Base-by-base conservation (phyloP, 139 green algal genomes). In the Tetradesmus obliquus region DNA sequence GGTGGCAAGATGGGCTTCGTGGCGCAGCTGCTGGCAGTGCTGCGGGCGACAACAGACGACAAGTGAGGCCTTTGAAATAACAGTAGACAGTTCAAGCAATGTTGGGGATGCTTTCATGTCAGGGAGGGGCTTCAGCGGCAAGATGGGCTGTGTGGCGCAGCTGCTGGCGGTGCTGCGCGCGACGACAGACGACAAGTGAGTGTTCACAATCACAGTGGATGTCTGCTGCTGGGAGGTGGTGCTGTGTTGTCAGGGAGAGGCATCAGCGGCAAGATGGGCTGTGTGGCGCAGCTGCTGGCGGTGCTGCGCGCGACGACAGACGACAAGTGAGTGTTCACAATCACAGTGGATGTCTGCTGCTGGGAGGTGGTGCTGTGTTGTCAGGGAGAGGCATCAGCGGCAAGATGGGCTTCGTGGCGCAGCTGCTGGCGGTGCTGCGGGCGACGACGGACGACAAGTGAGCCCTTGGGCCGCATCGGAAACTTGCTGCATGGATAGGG, bases 1-100 rank as follows among this genome's bases (percentile, higher is more conserved):
- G n/a, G n/a, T n/a, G n/a, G 97, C 91, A 99, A 99, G 95, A 96
- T 99, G 86, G 96, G 93, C 9, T 94, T 99, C 82, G 93, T 99
- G 72, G 96, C 96, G 3, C 89, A 94, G 57, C 96, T 99, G 95
- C 97, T 99, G 93, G 88, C 91, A 8, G 24, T 97, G 83, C 94
- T 99, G 91, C 94, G 96, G n/a, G 81, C 86, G 2, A 92, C 96
- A n/a, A 99, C 97, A 15, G 89, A 93, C 19, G 98, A 99, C 95
- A 96, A 93, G 93, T 95, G 83, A 66, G 32, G 32, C 32, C 32
- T 45, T 45, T 45, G 32, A 45, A 45, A 45, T 45, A 45, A 45
- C 32, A 45, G 32, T 45, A 45, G 32, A 45, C 32, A 45, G 32
- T 45, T 45, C 32, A 45, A 1, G 32, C 32, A 45, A 45, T 0